A percentile compares a stretch with the other conserved stretches of the same genome.
Conservation (phyloP, 2,329 filamentous ascomycete species). For the Lecanicillium sp. region DNA sequence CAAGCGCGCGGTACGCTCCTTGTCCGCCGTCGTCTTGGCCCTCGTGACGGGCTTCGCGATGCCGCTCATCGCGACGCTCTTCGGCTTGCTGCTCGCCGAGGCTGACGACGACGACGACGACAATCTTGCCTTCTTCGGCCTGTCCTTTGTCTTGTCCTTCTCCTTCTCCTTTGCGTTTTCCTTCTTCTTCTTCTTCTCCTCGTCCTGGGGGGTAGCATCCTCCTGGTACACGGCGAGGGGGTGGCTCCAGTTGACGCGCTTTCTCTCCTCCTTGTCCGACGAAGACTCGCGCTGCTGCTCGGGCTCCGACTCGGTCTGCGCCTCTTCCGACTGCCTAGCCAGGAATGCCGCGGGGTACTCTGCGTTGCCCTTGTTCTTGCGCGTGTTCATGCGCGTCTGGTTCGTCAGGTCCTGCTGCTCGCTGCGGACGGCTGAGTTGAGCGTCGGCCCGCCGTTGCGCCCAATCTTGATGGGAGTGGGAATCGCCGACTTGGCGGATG, state of each 20-base stretch:
- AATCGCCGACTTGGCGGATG: conserved; percentile 27
- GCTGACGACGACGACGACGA: too few species aligned
- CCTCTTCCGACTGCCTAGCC: conserved; percentile 24
- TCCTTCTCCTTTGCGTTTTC: conserved; percentile 13
- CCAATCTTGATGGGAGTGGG: conserved; percentile 30
- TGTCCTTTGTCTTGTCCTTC: too few species aligned
- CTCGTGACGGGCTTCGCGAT: conserved; percentile 24
- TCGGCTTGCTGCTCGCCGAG: too few species aligned
- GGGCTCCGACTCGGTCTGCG: conserved; percentile 19
- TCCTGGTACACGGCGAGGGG: conserved; percentile 26
- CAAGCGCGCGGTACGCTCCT: conserved; percentile 23
- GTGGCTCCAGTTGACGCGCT: conserved; percentile 30
- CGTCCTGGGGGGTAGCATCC: conserved; percentile 8
- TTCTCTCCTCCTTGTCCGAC: conserved; percentile 19
- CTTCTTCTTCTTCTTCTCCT: conserved; percentile 20
- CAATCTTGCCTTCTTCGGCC: too few species aligned
- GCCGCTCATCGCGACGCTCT: conserved; percentile 19
- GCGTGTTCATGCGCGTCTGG: conserved; percentile 29
- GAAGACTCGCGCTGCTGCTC: conserved; percentile 12
- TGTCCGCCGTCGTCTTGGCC: conserved; percentile 19
- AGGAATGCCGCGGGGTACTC: conserved; percentile 30
- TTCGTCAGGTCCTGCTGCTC: conserved; percentile 27
- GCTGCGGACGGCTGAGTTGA: conserved; percentile 23
- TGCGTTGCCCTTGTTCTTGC: conserved; percentile 29
- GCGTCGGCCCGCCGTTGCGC: conserved; percentile 17